These are phyloP conservation scores for Lentinula novae-zelandiae DNA, from an alignment of 1,284 basidiomycete genomes.

Conservation along the genomic window DNA sequence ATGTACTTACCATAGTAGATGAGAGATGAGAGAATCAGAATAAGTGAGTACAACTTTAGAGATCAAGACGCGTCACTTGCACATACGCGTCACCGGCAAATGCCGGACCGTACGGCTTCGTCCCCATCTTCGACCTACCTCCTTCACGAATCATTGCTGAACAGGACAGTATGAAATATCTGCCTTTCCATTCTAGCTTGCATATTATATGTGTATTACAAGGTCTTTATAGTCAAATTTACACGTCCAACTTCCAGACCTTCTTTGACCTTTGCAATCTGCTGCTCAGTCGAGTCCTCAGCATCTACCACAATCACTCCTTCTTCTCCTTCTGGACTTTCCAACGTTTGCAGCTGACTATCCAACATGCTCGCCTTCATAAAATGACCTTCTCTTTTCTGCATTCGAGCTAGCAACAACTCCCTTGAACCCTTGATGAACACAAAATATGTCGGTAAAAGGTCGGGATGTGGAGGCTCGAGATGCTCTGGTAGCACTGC, in stretches of 20 bases:
- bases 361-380: constrained; percentile 90
- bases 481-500: constrained; percentile 23
- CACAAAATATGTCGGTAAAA: constrained; percentile 73
- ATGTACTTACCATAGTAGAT: constrained; percentile 29
- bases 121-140: too few species aligned
- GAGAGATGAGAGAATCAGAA: constrained; percentile 5
- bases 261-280: constrained; percentile 42
- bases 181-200: too few species aligned
- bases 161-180: too few species aligned
- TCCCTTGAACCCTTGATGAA: constrained; percentile 74
- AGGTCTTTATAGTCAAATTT: neutral
- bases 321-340: constrained; percentile 69
- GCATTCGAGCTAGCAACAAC: constrained; percentile 69
- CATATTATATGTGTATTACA: neutral
- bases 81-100: constrained; percentile 40
- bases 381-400: constrained; percentile 74
- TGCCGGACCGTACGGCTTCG: constrained; percentile 22
- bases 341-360: constrained; percentile 78
- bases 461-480: constrained; percentile 21
- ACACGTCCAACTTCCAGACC: constrained; percentile 23
- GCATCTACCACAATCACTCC: constrained; percentile 68
- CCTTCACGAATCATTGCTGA: too few species aligned
- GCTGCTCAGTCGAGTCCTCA: constrained; percentile 52
- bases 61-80: constrained; percentile 9
- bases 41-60: neutral